Conservation (phyloP, 208 protist genomes). For the Entamoeba invadens region DNA sequence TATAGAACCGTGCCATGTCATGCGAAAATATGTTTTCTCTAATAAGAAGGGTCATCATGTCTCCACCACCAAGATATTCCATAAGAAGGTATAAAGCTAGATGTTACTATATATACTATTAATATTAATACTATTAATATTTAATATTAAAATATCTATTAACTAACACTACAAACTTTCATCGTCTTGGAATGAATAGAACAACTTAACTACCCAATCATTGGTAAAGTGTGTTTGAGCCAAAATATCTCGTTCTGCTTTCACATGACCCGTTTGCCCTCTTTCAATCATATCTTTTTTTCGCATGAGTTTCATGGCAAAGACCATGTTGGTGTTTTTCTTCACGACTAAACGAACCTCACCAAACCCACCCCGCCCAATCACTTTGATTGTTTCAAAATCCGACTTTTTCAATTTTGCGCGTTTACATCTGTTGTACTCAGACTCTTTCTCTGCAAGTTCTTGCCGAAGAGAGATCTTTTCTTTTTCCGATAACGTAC, state of each 20-base stretch:
- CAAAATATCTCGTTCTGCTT: slow-evolving; percentile 32
- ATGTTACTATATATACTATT: too few relatives aligned
- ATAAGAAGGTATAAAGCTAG: too few relatives aligned
- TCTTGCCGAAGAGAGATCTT: too few relatives aligned
- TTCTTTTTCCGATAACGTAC: too few relatives aligned
- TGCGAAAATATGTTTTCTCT: not conserved
- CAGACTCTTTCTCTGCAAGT: too few relatives aligned
- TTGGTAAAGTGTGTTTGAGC: slow-evolving; percentile 32
- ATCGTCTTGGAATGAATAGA: slow-evolving; percentile 49
- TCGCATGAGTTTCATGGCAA: slow-evolving; percentile 50
- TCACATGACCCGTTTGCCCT: slow-evolving; percentile 29
- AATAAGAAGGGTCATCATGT: slow-evolving; percentile 44
- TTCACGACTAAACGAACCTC: slow-evolving; percentile 43
- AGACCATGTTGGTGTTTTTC: slow-evolving; percentile 38
- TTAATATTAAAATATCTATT: too few relatives aligned
- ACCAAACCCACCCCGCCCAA: slow-evolving; percentile 7
- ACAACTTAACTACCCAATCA: slow-evolving; percentile 44
- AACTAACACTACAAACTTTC: slow-evolving; percentile 47
- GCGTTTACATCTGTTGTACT: too few relatives aligned
- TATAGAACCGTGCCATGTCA: slow-evolving; percentile 26
- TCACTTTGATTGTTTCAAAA: not conserved
- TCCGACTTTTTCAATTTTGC: too few relatives aligned
- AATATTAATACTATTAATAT: too few relatives aligned
- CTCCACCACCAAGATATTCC: slow-evolving; percentile 49
- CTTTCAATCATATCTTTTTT: slow-evolving; percentile 39